phyloP scores from a whole-genome alignment of 805 yeast species.

The Candida tallmaniae region DNA sequence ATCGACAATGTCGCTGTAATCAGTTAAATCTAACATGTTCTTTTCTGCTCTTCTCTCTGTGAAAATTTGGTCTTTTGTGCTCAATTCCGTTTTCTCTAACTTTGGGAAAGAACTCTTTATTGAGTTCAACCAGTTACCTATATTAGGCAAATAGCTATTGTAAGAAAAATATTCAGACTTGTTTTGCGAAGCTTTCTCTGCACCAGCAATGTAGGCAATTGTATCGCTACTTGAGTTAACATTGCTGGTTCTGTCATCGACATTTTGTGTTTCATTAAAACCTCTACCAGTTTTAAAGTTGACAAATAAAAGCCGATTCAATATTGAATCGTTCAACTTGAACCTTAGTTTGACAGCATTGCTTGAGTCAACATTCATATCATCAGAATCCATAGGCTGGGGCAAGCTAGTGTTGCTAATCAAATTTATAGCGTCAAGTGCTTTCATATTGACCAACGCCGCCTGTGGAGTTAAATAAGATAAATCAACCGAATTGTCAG shows the following conservation, averaged over 20 bases:
- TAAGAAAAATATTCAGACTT: too few species aligned
- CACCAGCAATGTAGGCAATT: too few species aligned
- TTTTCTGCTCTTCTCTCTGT: constrained; percentile 26
- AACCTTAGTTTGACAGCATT: neutral
- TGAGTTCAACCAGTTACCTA: constrained; percentile 10
- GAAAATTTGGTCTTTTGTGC: constrained; percentile 34
- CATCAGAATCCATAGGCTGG: neutral
- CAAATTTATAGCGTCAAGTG: constrained; percentile 14
- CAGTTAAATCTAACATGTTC: constrained; percentile 3
- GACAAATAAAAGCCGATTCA: constrained; percentile 4
- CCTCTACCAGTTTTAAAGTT: neutral
- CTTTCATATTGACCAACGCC: constrained; percentile 21
- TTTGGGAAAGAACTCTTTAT: constrained; percentile 25
- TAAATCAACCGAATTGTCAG: constrained; percentile 2
- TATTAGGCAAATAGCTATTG: neutral
- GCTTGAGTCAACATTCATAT: constrained; percentile 6
- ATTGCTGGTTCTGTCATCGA: constrained; percentile 15
- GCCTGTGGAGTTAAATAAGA: constrained; percentile 11
- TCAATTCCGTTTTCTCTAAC: constrained; percentile 17
- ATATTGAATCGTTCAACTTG: constrained; percentile 1
- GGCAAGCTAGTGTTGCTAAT: neutral
- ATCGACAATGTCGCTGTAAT: neutral
- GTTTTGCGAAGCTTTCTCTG: too few species aligned
- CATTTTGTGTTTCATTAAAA: too few species aligned
- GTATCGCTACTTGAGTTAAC: too few species aligned